Conservation (phyloP, 2,329 filamentous ascomycete genomes). For the Zymoseptoria crescenta region DNA sequence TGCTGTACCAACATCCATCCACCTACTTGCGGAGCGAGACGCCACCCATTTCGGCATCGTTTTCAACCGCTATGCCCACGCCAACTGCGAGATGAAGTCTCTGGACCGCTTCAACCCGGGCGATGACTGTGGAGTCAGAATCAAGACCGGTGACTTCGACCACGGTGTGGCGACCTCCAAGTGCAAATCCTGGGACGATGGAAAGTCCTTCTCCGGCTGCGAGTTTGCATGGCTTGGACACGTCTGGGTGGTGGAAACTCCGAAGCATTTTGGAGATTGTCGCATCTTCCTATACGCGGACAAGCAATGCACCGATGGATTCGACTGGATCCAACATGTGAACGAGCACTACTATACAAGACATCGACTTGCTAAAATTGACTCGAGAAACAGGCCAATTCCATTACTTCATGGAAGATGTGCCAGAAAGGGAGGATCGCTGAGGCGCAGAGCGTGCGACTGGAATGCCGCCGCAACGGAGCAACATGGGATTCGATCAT, state of each 20-base stretch:
- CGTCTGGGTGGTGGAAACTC: not conserved
- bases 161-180: not conserved
- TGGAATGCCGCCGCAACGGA: not conserved
- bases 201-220: not conserved
- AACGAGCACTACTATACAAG: not conserved
- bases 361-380: not conserved
- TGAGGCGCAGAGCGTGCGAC: not conserved
- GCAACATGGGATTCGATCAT: not conserved
- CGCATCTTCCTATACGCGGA: not conserved
- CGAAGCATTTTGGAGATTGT: not conserved
- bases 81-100: not conserved
- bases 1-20: not conserved
- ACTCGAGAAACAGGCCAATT: not conserved
- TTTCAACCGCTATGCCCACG: not conserved
- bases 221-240: not conserved
- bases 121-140: not conserved
- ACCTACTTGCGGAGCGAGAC: not conserved
- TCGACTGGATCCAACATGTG: not conserved
- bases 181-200: not conserved
- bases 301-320: not conserved
- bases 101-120: not conserved
- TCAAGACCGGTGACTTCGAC: not conserved
- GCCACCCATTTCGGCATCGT: not conserved
- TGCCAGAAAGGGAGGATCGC: not conserved
- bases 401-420: not conserved